Conservation (phyloP, 305 asterid species). For the Petunia hybrid region DNA sequence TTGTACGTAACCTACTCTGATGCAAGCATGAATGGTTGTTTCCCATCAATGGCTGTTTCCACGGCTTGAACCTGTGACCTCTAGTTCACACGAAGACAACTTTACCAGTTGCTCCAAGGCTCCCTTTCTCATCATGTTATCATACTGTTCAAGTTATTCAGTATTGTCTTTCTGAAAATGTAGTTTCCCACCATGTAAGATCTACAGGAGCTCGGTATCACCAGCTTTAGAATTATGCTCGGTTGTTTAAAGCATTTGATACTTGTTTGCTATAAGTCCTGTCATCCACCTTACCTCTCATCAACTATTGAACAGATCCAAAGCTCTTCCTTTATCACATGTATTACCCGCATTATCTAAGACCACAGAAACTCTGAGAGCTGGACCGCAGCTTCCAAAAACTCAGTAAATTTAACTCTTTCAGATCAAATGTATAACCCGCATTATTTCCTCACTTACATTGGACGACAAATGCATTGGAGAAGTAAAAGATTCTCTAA, state of each 20-base stretch:
- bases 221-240: neutral
- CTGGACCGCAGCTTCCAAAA: slow-evolving; percentile 1
- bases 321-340: neutral
- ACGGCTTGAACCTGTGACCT: too few relatives aligned
- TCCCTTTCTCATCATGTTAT: neutral
- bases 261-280: neutral
- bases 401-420: neutral
- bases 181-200: neutral
- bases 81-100: too few relatives aligned
- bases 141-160: neutral
- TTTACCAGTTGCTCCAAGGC: too few relatives aligned
- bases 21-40: too few relatives aligned
- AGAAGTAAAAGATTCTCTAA: neutral
- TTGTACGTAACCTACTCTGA: too few relatives aligned
- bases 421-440: neutral
- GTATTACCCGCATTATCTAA: neutral
- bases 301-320: slow-evolving; percentile 11
- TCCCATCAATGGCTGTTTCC: too few relatives aligned
- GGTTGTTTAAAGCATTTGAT: neutral
- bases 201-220: neutral
- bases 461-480: neutral
- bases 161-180: neutral
- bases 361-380: neutral
- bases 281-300: neutral
- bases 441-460: neutral